A percentile compares a stretch with the other conserved stretches of the same genome.
phyloP scores from a whole-genome alignment of 352 stramenopile species.

The Pythium oligandrum region DNA sequence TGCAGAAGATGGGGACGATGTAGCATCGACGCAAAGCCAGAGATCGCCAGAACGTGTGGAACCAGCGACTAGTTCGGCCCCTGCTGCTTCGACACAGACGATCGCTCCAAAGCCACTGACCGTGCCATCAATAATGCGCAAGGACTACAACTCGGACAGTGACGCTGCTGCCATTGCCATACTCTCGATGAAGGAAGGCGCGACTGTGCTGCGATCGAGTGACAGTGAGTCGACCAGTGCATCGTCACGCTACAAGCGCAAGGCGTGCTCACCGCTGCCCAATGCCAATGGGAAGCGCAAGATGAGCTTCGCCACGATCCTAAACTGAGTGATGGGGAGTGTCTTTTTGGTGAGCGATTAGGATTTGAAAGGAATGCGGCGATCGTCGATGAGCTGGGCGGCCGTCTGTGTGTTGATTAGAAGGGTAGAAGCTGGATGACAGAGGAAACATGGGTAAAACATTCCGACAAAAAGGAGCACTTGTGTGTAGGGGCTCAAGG shows the following conservation, averaged over 20 bases:
- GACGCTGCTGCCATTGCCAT: constrained; percentile 71
- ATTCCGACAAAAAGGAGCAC: too few species aligned
- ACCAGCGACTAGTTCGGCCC: too few species aligned
- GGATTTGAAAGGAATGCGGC: too few species aligned
- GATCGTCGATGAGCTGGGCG: too few species aligned
- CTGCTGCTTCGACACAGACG: constrained; percentile 24
- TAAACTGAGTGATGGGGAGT: constrained; percentile 49
- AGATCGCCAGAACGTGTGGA: neutral
- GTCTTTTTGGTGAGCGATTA: neutral
- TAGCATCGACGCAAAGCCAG: constrained; percentile 2
- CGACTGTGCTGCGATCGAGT: constrained; percentile 9
- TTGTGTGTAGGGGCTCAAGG: too few species aligned
- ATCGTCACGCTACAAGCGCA: constrained; percentile 40
- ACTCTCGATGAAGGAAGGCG: constrained; percentile 70
- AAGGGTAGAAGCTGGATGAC: too few species aligned
- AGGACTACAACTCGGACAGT: constrained; percentile 62
- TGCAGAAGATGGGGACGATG: constrained; percentile 12
- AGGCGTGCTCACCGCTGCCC: constrained; percentile 55
- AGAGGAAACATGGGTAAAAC: too few species aligned
- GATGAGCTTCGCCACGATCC: constrained; percentile 86
- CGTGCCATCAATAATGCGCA: constrained; percentile 14
- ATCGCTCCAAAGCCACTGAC: constrained; percentile 18
- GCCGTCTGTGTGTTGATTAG: too few species aligned
- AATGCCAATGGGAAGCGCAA: constrained; percentile 65
- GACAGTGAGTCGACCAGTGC: constrained; percentile 16